phyloP scores from a whole-genome alignment of 805 yeast genomes.

The Metahyphopichia silvanorum region DNA sequence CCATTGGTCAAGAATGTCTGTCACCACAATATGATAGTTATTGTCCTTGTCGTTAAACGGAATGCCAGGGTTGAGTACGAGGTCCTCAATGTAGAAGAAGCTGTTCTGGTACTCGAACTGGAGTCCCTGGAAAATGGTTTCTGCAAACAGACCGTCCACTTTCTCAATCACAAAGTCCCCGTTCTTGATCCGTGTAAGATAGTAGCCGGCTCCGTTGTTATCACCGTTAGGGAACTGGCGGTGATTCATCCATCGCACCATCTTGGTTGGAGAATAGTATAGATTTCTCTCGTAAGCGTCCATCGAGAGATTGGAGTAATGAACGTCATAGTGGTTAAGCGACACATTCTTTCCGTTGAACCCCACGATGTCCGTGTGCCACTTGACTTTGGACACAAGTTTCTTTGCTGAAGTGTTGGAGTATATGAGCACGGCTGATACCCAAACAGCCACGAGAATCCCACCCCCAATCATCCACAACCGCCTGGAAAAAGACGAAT shows the following conservation, averaged over 20 bases:
- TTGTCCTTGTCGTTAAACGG: conserved; percentile 41
- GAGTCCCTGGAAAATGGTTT: conserved; percentile 22
- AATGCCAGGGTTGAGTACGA: conserved; percentile 37
- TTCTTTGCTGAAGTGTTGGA: conserved; percentile 16
- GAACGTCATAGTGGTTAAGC: conserved; percentile 24
- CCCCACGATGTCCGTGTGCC: conserved; percentile 16
- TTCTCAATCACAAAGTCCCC: conserved; percentile 20
- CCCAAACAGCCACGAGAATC: conserved; percentile 20
- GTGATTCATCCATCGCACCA: conserved; percentile 25
- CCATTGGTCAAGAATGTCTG: conserved; percentile 48
- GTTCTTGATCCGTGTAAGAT: conserved; percentile 13
- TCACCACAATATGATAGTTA: conserved; percentile 48
- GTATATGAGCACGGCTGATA: conserved; percentile 22
- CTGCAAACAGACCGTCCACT: conserved; percentile 22
- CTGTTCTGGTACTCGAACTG: conserved; percentile 42
- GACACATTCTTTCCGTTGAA: conserved; percentile 28
- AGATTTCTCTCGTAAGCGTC: conserved; percentile 19
- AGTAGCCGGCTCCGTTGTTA: conserved; percentile 29
- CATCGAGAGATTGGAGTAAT: conserved; percentile 26
- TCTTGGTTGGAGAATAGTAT: conserved; percentile 11
- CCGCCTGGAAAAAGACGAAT: conserved; percentile 19
- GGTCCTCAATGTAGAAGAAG: conserved; percentile 25
- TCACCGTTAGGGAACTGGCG: conserved; percentile 28
- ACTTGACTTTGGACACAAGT: conserved; percentile 18
- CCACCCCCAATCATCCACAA: conserved; percentile 10